phyloP scores from a whole-genome alignment of 208 protist genomes.

The Endotrypanum monterogeii region DNA sequence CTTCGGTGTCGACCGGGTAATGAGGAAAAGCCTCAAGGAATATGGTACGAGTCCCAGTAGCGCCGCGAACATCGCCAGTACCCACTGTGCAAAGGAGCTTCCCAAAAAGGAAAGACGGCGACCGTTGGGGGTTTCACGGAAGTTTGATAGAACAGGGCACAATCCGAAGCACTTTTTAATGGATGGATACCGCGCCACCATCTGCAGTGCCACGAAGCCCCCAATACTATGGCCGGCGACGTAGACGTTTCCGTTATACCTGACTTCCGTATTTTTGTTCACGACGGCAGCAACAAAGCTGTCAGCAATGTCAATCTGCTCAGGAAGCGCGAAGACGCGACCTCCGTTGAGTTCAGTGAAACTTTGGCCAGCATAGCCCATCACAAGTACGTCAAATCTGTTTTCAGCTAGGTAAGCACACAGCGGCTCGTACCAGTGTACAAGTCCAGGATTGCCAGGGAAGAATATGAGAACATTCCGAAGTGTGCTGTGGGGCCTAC shows the following conservation, averaged over 20 bases:
- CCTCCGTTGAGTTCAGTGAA: conserved; percentile 59
- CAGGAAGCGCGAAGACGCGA: conserved; percentile 62
- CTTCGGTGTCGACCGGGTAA: conserved; percentile 25
- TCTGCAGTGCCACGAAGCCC: conserved; percentile 67
- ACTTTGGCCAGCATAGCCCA: conserved; percentile 78
- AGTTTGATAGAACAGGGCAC: conserved; percentile 63
- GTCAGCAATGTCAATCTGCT: conserved; percentile 69
- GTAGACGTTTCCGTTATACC: conserved; percentile 57
- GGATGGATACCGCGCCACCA: conserved; percentile 43
- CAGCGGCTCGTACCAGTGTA: conserved; percentile 72
- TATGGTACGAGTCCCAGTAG: conserved; percentile 37
- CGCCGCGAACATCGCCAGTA: conserved; percentile 29
- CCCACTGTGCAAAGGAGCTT: conserved; percentile 36
- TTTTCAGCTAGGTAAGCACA: conserved; percentile 23
- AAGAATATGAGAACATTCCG: conserved; percentile 59
- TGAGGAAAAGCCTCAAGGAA: conserved; percentile 16
- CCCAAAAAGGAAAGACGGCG: conserved; percentile 32
- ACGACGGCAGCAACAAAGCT: conserved; percentile 42
- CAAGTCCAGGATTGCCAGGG: conserved; percentile 72
- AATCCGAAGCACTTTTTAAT: conserved; percentile 71
- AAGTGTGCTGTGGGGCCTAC: conserved; percentile 8
- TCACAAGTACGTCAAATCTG: conserved; percentile 68
- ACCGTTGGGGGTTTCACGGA: conserved; percentile 66
- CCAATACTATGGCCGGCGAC: conserved; percentile 84
- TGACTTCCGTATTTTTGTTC: conserved; percentile 13